Evolutionary conservation across 2,329 filamentous ascomycete genomes (phyloP).

Genomic region (Dothistroma pini): DNA sequence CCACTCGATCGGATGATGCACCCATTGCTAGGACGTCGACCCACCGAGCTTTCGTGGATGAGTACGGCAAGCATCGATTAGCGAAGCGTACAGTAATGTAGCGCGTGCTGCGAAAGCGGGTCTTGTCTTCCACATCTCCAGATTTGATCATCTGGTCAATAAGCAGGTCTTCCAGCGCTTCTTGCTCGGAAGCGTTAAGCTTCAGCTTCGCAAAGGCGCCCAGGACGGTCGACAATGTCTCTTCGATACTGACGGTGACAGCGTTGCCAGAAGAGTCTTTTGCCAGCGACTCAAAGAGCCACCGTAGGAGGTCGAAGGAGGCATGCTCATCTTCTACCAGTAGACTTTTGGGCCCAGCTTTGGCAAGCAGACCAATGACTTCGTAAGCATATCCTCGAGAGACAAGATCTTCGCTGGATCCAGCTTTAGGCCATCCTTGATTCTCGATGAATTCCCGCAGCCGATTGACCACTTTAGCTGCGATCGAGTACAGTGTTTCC

Average conservation of each 20-base stretch:
- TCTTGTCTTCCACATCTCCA: conserved; percentile 28
- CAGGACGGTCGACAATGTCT: conserved; percentile 76
- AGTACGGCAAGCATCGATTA: conserved; percentile 79
- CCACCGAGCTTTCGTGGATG: conserved; percentile 76
- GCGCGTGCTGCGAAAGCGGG: conserved; percentile 61
- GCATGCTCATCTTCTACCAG: conserved; percentile 42
- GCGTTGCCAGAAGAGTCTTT: conserved; percentile 71
- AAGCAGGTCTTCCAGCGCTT: conserved; percentile 55
- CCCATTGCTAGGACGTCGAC: conserved; percentile 80
- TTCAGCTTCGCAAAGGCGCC: conserved; percentile 51
- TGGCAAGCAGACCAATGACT: conserved; percentile 76
- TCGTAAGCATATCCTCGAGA: conserved; percentile 83
- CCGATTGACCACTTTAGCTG: conserved; percentile 62
- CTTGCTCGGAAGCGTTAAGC: conserved; percentile 41
- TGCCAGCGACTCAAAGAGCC: conserved; percentile 79
- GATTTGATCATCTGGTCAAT: conserved; percentile 54
- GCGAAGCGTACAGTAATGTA: conserved; percentile 85
- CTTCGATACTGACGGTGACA: conserved; percentile 83
- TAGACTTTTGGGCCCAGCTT: conserved; percentile 58
- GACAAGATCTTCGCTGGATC: conserved; percentile 54
- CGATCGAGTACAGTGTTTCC: conserved; percentile 61
- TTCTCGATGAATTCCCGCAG: conserved; percentile 70
- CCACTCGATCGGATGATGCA: conserved; percentile 66
- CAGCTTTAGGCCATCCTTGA: conserved; percentile 76
- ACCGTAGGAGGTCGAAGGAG: conserved; percentile 59